Percentiles rank a stretch among this genome's conserved stretches.
phyloP scores from a whole-genome alignment of 768 basidiomycete species.

The Lentinus brumalis region DNA sequence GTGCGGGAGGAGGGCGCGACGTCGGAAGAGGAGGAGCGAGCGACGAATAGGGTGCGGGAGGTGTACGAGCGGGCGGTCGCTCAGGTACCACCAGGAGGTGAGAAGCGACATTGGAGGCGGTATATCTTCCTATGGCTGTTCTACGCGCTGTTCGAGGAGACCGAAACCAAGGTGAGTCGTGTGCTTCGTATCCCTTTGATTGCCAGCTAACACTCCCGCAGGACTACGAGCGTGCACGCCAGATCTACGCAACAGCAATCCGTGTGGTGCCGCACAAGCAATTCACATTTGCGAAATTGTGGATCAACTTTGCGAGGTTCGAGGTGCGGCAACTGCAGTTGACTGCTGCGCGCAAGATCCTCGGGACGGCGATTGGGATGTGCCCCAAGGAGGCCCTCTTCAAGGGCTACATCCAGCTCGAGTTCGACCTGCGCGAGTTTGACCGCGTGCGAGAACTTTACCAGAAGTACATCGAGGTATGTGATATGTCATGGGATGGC shows the following conservation, averaged over 20 bases:
- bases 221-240: constrained; percentile 84
- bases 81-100: constrained; percentile 90
- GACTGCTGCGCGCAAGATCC: constrained; percentile 80
- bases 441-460: constrained; percentile 91
- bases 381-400: constrained; percentile 95
- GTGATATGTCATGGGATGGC: not conserved
- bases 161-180: constrained; percentile 78
- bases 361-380: constrained; percentile 92
- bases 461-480: constrained; percentile 90
- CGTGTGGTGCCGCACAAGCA: constrained; percentile 92
- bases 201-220: constrained; percentile 31
- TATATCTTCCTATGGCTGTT: constrained; percentile 94
- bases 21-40: constrained; percentile 65
- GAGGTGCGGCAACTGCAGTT: constrained; percentile 86
- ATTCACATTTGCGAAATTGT: constrained; percentile 97
- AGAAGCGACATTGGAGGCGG: constrained; percentile 90
- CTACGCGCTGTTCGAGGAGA: constrained; percentile 96
- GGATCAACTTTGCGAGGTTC: constrained; percentile 91
- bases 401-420: constrained; percentile 94
- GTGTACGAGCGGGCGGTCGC: constrained; percentile 95
- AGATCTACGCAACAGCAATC: constrained; percentile 90
- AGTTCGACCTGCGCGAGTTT: constrained; percentile 93
- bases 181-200: not conserved
- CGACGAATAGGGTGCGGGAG: constrained; percentile 75
- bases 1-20: constrained; percentile 75